Base-by-base conservation (phyloP, 495 filamentous ascomycete genomes). In the Patellaria atrata region DNA sequence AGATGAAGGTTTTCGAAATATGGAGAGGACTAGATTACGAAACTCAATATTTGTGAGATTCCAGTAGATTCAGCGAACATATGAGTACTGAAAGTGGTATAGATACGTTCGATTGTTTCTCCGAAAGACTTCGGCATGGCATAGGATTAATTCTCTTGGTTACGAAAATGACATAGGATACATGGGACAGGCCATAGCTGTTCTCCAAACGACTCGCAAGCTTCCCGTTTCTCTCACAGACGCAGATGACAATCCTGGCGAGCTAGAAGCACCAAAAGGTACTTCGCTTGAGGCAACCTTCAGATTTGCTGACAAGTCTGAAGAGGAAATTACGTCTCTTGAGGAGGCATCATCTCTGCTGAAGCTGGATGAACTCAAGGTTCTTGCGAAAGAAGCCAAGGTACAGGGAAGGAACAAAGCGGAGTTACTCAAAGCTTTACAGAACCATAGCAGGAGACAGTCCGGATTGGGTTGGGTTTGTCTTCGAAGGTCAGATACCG, bases 91-190 rank as follows among this genome's bases (percentile, higher is more conserved):
- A 37, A 18, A 13, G 15, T 40, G 19, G 7, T 39, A 16, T 27
- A 80, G 76, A 47, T 97, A 94, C 61, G 85, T 94, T 9, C 77
- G 89, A 9, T 59, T 97, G 4, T 97, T 97, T 47, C 67, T 97
- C 5, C 80, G 89, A 30, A 97, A 97, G 54, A 89, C 82, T 1
- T 75, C 82, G n/a, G 72, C 75, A 2, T 97, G 89, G 89, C 85
- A 94, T 60, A 81, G 89, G 21, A 70, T 86, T 40, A 67, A 69
- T 41, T 68, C 72, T 15, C 51, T 97, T 15, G 69, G 71, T 0
- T 91, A 92, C 48, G 71, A 85, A 47, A 70, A 73, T 32, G 86
- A 97, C 51, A 82, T 96, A 36, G 65, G 75, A 29, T 73, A 94
- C 53, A 57, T 85, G 30, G 56, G 65, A 28, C 47, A 53, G 10